A percentile compares a stretch with the other conserved stretches of the same genome.
These are phyloP conservation scores for Talaromyces sp. DNA, from an alignment of 2,329 filamentous ascomycete species.

Conservation along the genomic window DNA sequence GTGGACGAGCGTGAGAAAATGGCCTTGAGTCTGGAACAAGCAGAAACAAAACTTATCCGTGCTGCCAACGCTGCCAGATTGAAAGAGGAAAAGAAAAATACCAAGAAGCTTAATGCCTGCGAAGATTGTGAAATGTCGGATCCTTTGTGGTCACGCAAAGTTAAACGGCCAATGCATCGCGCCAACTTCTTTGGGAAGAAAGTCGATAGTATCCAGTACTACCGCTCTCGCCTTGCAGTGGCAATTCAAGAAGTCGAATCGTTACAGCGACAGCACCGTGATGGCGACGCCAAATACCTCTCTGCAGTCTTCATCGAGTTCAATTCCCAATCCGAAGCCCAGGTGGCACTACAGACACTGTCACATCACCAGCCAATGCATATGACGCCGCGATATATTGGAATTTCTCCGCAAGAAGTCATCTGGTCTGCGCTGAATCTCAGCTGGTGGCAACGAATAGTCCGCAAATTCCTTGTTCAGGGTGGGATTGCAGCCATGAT, in stretches of 20 bases:
- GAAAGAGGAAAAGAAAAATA: conserved; percentile 46
- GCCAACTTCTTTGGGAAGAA: conserved; percentile 69
- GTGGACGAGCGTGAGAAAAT: conserved; percentile 74
- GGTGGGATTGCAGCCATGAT: conserved; percentile 69
- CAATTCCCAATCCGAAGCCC: conserved; percentile 70
- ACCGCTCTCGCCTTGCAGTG: conserved; percentile 65
- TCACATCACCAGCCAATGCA: conserved; percentile 80
- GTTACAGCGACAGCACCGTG: conserved; percentile 59
- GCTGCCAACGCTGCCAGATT: conserved; percentile 64
- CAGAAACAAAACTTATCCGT: conserved; percentile 81
- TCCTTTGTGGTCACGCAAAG: conserved; percentile 21
- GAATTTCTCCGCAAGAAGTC: conserved; percentile 75
- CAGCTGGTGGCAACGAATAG: conserved; percentile 74
- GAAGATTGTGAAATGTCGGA: conserved; percentile 25
- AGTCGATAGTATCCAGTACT: conserved; percentile 87
- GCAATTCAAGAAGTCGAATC: conserved; percentile 64
- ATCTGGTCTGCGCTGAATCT: conserved; percentile 80
- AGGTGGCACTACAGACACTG: conserved; percentile 76
- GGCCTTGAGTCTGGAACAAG: conserved; percentile 71
- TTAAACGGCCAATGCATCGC: conserved; percentile 67
- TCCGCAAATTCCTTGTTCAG: conserved; percentile 63
- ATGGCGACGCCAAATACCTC: conserved; percentile 58
- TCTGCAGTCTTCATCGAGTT: conserved; percentile 90
- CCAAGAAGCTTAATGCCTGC: conserved; percentile 16
- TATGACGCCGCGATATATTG: conserved; percentile 81